Evolutionary conservation across 1,139 yeast species (phyloP).

Genomic region (Geotrichum fermentans): DNA sequence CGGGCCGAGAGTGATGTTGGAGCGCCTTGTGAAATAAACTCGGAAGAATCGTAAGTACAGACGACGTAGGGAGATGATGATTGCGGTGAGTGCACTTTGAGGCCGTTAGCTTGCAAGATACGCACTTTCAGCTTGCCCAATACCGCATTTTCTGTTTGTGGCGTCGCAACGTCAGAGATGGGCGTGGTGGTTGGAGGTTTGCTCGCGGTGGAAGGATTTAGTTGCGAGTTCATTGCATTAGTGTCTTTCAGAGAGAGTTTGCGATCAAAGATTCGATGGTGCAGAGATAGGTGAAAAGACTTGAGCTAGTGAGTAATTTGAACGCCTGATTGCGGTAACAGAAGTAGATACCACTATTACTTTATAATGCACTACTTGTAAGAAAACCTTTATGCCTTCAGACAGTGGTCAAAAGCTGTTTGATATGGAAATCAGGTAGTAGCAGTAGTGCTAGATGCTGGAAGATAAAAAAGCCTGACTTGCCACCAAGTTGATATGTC

Average conservation of each 20-base stretch:
- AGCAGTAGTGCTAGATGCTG: not conserved
- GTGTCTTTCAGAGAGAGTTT: not conserved
- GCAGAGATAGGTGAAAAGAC: not conserved
- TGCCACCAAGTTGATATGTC: not conserved
- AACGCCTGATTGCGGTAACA: no score
- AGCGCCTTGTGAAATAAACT: constrained; percentile 71
- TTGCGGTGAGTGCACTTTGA: constrained; percentile 48
- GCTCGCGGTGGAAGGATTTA: constrained; percentile 10
- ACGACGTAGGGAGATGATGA: constrained; percentile 81
- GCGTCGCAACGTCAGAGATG: constrained; percentile 19
- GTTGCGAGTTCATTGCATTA: constrained; percentile 9
- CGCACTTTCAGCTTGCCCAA: constrained; percentile 72
- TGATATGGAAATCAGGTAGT: not conserved
- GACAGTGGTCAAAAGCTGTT: not conserved
- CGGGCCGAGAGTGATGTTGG: constrained; percentile 23
- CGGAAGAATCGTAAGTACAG: constrained; percentile 88
- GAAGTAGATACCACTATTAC: no score
- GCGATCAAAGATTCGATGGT: not conserved
- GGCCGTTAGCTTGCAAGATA: constrained; percentile 71
- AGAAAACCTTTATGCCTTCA: no score
- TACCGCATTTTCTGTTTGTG: constrained; percentile 20
- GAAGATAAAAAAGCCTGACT: not conserved
- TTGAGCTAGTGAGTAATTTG: no score
- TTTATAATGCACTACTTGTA: no score
- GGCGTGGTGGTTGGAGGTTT: constrained; percentile 19